Percentiles rank a stretch among this genome's conserved stretches.
These are phyloP conservation scores for Colletotrichum sublineola DNA, from an alignment of 2,329 filamentous ascomycete species.

Conservation along the genomic window DNA sequence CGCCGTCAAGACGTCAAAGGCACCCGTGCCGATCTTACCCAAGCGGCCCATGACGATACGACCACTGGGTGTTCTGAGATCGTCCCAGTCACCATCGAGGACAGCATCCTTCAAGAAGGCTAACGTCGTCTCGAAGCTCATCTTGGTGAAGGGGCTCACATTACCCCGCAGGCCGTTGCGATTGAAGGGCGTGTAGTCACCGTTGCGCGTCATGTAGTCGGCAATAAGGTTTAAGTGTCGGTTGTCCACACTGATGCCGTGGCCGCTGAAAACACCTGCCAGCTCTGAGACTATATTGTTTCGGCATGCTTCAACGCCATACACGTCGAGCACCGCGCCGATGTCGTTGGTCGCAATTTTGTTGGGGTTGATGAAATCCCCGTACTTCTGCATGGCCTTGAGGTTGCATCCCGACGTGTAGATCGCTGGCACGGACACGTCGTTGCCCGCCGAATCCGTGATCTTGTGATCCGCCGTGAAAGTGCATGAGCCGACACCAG, in stretches of 20 bases:
- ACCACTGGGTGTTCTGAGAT: slow-evolving; percentile 85
- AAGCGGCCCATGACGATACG: slow-evolving; percentile 89
- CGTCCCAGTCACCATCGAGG: slow-evolving; percentile 90
- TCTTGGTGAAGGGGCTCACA: slow-evolving; percentile 94
- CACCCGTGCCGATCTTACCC: slow-evolving; percentile 87
- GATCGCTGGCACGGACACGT: slow-evolving; percentile 69
- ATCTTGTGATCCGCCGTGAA: slow-evolving; percentile 72
- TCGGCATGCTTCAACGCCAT: slow-evolving; percentile 94
- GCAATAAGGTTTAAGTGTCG: slow-evolving; percentile 95
- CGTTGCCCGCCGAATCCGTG: slow-evolving; percentile 62
- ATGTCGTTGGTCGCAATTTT: slow-evolving; percentile 94
- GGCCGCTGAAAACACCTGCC: slow-evolving; percentile 84
- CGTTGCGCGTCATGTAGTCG: slow-evolving; percentile 96
- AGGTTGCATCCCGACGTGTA: slow-evolving; percentile 90
- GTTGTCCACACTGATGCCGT: slow-evolving; percentile 93
- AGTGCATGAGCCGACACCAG: slow-evolving; percentile 80
- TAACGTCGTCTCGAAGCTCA: slow-evolving; percentile 98
- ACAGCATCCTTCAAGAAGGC: slow-evolving; percentile 94
- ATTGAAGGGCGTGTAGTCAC: slow-evolving; percentile 91
- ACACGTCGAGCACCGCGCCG: slow-evolving; percentile 83
- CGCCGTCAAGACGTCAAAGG: slow-evolving; percentile 85
- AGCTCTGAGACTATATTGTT: slow-evolving; percentile 90
- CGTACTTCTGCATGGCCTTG: slow-evolving; percentile 88
- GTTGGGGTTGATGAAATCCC: slow-evolving; percentile 88
- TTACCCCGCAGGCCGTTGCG: slow-evolving; percentile 88